Conservation (phyloP, 495 filamentous ascomycete species). For the Tetracladium marchalianum region DNA sequence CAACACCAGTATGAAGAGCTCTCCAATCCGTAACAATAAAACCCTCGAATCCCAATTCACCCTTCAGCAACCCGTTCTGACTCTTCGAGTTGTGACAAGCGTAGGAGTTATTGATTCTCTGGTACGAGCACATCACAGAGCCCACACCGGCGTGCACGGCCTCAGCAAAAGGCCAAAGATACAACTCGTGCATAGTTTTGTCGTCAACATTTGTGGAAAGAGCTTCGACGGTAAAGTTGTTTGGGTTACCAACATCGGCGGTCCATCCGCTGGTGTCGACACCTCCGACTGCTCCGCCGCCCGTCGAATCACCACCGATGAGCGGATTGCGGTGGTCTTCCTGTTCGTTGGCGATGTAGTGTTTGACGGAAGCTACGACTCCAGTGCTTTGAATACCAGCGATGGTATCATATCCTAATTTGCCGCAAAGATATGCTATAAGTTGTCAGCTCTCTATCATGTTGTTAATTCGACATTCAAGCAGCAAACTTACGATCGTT, state of each 20-base stretch:
- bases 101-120: constrained; percentile 56
- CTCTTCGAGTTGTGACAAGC: constrained; percentile 53
- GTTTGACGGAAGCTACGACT: constrained; percentile 45
- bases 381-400: constrained; percentile 40
- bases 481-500: constrained; percentile 59
- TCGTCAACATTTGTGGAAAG: constrained; percentile 58
- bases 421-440: constrained; percentile 26
- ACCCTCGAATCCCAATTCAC: constrained; percentile 58
- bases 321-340: constrained; percentile 48
- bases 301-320: neutral
- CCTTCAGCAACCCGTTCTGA: constrained; percentile 54
- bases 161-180: constrained; percentile 64
- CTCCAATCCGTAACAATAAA: constrained; percentile 61
- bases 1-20: constrained; percentile 64
- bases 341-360: constrained; percentile 59
- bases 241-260: constrained; percentile 1
- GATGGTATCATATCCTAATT: constrained; percentile 34
- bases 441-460: too few relatives aligned
- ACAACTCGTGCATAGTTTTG: constrained; percentile 60
- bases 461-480: constrained; percentile 37
- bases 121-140: constrained; percentile 62
- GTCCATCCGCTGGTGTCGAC: neutral
- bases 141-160: constrained; percentile 51
- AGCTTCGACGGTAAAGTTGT: constrained; percentile 23
- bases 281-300: too few relatives aligned